Conservation (phyloP, 768 basidiomycete species). For the Hygrophorus pudorinus region DNA sequence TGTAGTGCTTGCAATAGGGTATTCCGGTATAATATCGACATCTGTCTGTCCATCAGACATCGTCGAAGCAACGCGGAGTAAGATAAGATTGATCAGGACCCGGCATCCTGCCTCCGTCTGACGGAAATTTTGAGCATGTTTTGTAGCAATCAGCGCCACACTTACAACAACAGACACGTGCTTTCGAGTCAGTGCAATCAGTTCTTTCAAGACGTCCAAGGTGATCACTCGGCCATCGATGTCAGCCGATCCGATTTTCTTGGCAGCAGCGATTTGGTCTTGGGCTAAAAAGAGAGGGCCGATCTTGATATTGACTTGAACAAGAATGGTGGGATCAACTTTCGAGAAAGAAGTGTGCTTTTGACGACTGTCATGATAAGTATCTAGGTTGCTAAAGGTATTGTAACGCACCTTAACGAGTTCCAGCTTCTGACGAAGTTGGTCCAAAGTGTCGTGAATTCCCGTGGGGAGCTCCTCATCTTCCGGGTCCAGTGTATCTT, state of each 20-base stretch:
- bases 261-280: too few species aligned
- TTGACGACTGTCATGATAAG: too few species aligned
- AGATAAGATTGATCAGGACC: constrained; percentile 12
- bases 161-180: constrained; percentile 14
- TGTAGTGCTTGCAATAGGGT: constrained; percentile 12
- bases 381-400: background rate
- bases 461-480: constrained; percentile 9
- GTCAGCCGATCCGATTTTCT: too few species aligned
- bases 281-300: too few species aligned
- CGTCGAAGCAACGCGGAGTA: constrained; percentile 13
- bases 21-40: constrained; percentile 16
- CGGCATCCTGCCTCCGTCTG: constrained; percentile 15
- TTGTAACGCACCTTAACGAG: background rate
- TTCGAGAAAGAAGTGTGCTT: constrained; percentile 10
- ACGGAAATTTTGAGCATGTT: background rate
- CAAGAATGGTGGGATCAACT: constrained; percentile 4
- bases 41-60: constrained; percentile 9
- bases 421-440: constrained; percentile 8
- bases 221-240: too few species aligned
- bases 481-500: too few species aligned
- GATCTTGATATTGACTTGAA: too few species aligned
- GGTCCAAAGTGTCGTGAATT: constrained; percentile 1
- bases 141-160: too few species aligned
- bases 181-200: too few species aligned
- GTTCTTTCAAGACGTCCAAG: too few species aligned